Base-by-base conservation (phyloP, 257 asterid species). In the Capsicum rhomboideum region DNA sequence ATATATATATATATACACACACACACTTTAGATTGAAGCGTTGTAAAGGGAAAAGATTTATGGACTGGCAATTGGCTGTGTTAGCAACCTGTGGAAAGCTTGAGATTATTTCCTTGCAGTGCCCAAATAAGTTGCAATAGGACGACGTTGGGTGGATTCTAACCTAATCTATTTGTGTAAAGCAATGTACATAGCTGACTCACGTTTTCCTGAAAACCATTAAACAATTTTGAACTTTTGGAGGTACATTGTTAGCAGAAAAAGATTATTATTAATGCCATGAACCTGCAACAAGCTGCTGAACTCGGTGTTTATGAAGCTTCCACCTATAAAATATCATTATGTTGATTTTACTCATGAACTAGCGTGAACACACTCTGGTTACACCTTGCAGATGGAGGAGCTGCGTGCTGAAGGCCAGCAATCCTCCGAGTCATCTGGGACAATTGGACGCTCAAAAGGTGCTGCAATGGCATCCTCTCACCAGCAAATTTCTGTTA, bases 391-490 rank as follows among this genome's bases (percentile, higher is more conserved):
- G 83, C 88, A 97, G 99, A 93, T 97, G 98, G 98, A 93, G 82
- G 98, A 97, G 86, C 94, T 93, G 78, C 94, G 89, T 71, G 94
- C 94, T 34, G 98, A 93, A 91, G 89, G 85, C 86, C 98, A 90
- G 90, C 94, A 88, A 88, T 88, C 95, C 13, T 81, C 93, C 58
- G 98, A 95, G 89, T 90, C 98, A 77, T 83, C 92, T 4, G 98
- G 99, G 86, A 92, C 98, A 82, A 94, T 97, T 69, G 98, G 99
- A 58, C 98, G 99, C 86, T 91, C 99, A 23, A 97, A 90, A 90
- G 99, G 99, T 86, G 97, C 98, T 86, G 88, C 98, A 85, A 74
- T 95, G 64, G 86, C 97, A 88, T 94, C 98, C 79, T 91, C 94
- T 63, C 95, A 87, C 91, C 97, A 91, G 88, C 98, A 97, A 89